These are phyloP conservation scores for Lycium ferocissimum DNA, from an alignment of 257 asterid genomes.

Conservation along the genomic window DNA sequence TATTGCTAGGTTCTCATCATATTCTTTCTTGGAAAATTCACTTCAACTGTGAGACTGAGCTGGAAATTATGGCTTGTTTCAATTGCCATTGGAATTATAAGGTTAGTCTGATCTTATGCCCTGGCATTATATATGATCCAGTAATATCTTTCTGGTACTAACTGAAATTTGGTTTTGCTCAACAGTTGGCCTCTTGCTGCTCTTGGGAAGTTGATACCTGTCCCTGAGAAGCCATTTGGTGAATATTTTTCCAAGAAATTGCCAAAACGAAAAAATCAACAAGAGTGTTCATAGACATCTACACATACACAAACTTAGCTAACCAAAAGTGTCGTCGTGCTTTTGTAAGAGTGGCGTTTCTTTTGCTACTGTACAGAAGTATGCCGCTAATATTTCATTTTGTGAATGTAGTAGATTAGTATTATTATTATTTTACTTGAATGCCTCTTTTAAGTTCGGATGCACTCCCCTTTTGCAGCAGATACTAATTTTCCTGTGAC, in stretches of 20 bases:
- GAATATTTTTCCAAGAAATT: slow-evolving; percentile 30
- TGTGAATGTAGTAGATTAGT: neutral
- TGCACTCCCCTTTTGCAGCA: neutral
- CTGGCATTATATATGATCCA: neutral
- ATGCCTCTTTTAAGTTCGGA: neutral
- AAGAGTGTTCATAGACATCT: slow-evolving; percentile 20
- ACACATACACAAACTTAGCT: neutral
- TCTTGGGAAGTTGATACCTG: slow-evolving; percentile 52
- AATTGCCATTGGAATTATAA: slow-evolving; percentile 68
- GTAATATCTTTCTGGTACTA: neutral
- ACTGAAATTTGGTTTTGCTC: slow-evolving; percentile 2
- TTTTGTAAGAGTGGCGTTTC: slow-evolving; percentile 18
- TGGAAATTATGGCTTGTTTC: slow-evolving; percentile 95
- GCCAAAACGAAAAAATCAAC: slow-evolving; percentile 22
- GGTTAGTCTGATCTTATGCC: slow-evolving; percentile 46
- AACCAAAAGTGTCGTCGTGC: neutral
- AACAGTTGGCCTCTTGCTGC: slow-evolving; percentile 61
- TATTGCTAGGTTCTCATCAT: slow-evolving; percentile 70
- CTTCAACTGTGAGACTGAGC: slow-evolving; percentile 71
- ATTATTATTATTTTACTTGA: neutral
- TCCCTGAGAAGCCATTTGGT: slow-evolving; percentile 44
- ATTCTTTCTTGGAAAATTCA: slow-evolving; percentile 82
- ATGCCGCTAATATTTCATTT: slow-evolving; percentile 1
- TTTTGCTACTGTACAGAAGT: slow-evolving; percentile 27
- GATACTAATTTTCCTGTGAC: neutral